phyloP scores from a whole-genome alignment of 352 stramenopile genomes.

The Pythium monospermum region DNA sequence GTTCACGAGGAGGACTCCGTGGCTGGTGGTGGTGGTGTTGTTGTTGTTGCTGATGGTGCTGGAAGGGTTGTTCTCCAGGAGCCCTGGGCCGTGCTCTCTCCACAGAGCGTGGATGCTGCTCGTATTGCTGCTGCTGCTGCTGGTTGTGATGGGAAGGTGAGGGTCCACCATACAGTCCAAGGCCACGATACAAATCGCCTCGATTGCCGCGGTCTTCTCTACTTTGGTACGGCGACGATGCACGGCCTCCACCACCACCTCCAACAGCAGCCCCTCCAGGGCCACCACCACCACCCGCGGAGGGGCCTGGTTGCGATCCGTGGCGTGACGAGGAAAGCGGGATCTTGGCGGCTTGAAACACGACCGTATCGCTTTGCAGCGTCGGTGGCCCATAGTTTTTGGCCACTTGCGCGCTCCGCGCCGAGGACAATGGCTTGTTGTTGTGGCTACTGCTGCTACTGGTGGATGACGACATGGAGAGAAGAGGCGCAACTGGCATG shows the following conservation, averaged over 20 bases:
- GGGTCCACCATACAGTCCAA: background rate
- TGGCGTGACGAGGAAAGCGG: constrained; percentile 30
- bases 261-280: background rate
- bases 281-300: background rate
- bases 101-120: background rate
- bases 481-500: no score
- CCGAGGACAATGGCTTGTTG: background rate
- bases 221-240: no score
- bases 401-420: background rate
- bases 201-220: no score
- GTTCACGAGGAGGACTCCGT: background rate
- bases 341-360: constrained; percentile 56
- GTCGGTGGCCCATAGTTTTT: constrained; percentile 24
- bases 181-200: background rate
- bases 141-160: background rate
- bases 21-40: background rate
- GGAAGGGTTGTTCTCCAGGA: background rate
- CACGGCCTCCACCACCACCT: background rate
- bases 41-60: background rate
- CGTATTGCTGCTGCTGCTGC: background rate
- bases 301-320: constrained; percentile 13
- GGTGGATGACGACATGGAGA: no score
- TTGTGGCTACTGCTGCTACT: no score
- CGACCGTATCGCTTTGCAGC: constrained; percentile 52
- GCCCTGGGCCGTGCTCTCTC: no score